Base-by-base conservation (phyloP, 257 asterid genomes). In the Gentiana macrophylla region DNA sequence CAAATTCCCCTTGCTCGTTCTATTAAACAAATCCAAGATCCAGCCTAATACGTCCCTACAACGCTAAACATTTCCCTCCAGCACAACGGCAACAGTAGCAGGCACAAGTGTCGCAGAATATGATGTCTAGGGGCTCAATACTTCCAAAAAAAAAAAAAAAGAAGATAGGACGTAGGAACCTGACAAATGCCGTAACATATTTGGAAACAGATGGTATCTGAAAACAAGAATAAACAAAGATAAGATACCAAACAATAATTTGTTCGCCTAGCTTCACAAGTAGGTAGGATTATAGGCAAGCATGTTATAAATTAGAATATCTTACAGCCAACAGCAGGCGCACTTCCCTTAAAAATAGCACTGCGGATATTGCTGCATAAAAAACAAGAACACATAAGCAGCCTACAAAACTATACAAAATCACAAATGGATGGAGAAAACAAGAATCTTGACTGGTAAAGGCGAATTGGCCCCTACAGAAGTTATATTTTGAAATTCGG, bases 351-450 rank as follows among this genome's bases (percentile, higher is more conserved):
- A 88, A 67, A 77, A 91, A 83, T 73, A 91, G 70, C 73, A 88
- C 60, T 51, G 86, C 71, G 13, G 91, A 82, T 70, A 91, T 91
- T 62, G 79, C 98, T 91, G 94, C 87, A 79, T 62, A 54, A 57
- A 35, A 33, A 55, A 41, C 58, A 44, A 57, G 49, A 15, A 33
- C 45, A 43, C 37, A 32, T 15, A 60, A 24, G 24, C 24, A 24
- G 24, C 0, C 24, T 24, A 24, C 15, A 12, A 36, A 55, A 47
- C 8, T 51, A n/a, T 36, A 8, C 49, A 64, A 50, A 51, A 24
- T 24, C 24, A 24, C 24, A 24, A 24, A 32, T 32, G 32, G 35
- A 43, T 47, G 58, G 12, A 1, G 62, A 11, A 37, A 12, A 37
- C 37, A 37, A 43, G 45, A 38, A 6, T 4, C 24, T n/a, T 47